A percentile compares a stretch with the other conserved stretches of the same genome.
phyloP scores from a whole-genome alignment of 495 filamentous ascomycete genomes.

The Penicillium psychrofluorescens region DNA sequence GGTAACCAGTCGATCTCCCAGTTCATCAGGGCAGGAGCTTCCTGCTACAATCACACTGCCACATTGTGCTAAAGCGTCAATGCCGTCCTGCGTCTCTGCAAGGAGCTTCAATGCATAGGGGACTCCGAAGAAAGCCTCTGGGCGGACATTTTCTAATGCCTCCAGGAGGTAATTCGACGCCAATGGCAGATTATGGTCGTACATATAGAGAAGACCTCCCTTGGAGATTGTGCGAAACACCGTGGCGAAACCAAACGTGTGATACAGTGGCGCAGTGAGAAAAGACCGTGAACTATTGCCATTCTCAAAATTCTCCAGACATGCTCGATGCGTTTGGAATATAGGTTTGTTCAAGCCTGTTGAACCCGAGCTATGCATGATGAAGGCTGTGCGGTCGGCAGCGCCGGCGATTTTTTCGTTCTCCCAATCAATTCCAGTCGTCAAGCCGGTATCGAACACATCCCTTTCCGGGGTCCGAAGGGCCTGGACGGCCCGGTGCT shows the following conservation, averaged over 20 bases:
- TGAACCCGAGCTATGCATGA: slow-evolving; percentile 39
- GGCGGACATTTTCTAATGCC: slow-evolving; percentile 28
- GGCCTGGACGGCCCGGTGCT: slow-evolving; percentile 5
- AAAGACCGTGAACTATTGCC: slow-evolving; percentile 36
- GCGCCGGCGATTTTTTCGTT: too few relatives aligned
- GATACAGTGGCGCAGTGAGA: slow-evolving; percentile 46
- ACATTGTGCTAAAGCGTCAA: slow-evolving; percentile 23
- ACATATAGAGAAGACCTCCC: slow-evolving; percentile 33
- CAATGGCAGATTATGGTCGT: slow-evolving; percentile 36
- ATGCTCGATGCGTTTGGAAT: slow-evolving; percentile 33
- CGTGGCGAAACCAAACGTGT: slow-evolving; percentile 42
- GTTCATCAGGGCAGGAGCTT: slow-evolving; percentile 38
- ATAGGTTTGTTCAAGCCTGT: slow-evolving; percentile 35
- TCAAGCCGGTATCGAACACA: neutral
- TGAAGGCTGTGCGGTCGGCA: slow-evolving; percentile 14
- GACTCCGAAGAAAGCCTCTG: slow-evolving; percentile 36
- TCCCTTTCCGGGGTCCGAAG: slow-evolving; percentile 5
- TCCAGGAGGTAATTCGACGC: slow-evolving; percentile 30
- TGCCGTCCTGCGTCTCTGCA: slow-evolving; percentile 33
- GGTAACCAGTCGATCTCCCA: slow-evolving; percentile 43
- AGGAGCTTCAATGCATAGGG: slow-evolving; percentile 45
- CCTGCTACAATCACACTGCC: slow-evolving; percentile 44
- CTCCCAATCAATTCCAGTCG: neutral
- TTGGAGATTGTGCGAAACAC: slow-evolving; percentile 39
- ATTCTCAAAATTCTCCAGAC: slow-evolving; percentile 32